Evolutionary conservation across 78 protist species (phyloP).

Genomic region (Chrysochromulina tobinii): DNA sequence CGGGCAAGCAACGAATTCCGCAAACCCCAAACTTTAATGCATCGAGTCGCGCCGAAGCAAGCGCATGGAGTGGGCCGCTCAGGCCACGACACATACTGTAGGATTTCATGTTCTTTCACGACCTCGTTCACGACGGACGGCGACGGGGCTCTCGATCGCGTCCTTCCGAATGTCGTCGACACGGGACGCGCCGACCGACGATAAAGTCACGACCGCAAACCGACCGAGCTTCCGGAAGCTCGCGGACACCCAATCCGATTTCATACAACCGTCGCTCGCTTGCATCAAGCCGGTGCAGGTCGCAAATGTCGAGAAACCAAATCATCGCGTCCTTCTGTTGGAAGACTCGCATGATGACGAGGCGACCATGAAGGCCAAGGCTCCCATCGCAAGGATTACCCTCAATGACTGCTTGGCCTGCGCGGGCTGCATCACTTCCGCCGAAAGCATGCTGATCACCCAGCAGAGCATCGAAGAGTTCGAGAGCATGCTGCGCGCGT

Average conservation of each 20-base stretch:
- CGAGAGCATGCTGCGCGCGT: background rate
- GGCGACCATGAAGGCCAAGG: background rate
- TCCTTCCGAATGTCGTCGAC: too few species aligned
- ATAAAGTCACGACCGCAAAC: too few species aligned
- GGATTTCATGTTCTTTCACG: too few species aligned
- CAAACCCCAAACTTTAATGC: too few species aligned
- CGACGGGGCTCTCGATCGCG: too few species aligned
- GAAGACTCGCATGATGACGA: background rate
- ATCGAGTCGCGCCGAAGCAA: too few species aligned
- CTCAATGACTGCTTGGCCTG: conserved; percentile 95
- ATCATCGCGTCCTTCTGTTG: background rate
- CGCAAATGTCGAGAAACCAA: background rate
- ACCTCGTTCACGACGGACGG: too few species aligned
- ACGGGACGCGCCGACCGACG: too few species aligned
- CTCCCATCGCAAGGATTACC: conserved; percentile 73
- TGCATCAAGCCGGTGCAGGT: conserved; percentile 52
- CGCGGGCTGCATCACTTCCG: conserved; percentile 95
- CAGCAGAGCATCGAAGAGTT: conserved; percentile 78
- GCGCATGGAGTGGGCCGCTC: too few species aligned
- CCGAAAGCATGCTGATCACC: conserved; percentile 91
- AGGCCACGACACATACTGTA: too few species aligned
- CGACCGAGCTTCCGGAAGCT: too few species aligned
- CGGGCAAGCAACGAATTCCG: too few species aligned
- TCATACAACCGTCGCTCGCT: conserved; percentile 71
- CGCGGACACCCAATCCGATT: conserved; percentile 45